A percentile compares a stretch with the other conserved stretches of the same genome.
Evolutionary conservation across 768 basidiomycete genomes (phyloP).

Genomic region (Suillus subluteus): DNA sequence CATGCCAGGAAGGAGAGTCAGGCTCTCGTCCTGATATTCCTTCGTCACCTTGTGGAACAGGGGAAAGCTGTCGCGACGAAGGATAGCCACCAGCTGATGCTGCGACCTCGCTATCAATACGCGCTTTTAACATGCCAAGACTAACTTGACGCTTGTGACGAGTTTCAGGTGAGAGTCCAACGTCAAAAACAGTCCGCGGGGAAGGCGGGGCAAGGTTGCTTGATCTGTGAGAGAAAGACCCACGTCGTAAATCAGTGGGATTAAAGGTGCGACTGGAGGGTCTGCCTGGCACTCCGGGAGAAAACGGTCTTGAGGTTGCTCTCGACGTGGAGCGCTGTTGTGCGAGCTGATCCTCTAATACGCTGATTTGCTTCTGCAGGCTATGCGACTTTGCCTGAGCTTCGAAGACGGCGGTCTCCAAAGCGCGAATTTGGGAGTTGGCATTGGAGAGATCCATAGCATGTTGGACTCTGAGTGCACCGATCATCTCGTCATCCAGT

Average conservation of each 20-base stretch:
- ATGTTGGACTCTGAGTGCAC: constrained; percentile 72
- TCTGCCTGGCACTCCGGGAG: constrained; percentile 46
- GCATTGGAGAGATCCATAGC: constrained; percentile 79
- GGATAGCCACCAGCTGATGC: constrained; percentile 43
- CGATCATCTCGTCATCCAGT: constrained; percentile 75
- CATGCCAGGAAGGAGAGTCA: constrained; percentile 26
- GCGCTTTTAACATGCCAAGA: constrained; percentile 87
- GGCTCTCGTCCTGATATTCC: constrained; percentile 26
- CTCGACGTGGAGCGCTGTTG: constrained; percentile 48
- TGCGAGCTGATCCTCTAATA: constrained; percentile 68
- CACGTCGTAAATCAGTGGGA: constrained; percentile 39
- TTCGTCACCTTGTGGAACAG: constrained; percentile 43
- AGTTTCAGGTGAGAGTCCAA: constrained; percentile 72
- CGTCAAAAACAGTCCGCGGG: constrained; percentile 66
- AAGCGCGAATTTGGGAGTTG: constrained; percentile 75
- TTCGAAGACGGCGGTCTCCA: constrained; percentile 75
- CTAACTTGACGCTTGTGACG: constrained; percentile 83
- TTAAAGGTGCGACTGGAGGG: constrained; percentile 45
- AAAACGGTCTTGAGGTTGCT: constrained; percentile 48
- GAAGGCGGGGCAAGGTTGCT: constrained; percentile 40
- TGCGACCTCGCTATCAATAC: constrained; percentile 81
- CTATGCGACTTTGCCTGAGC: constrained; percentile 70
- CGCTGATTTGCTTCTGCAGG: constrained; percentile 66
- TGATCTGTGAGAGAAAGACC: constrained; percentile 37
- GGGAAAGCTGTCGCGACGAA: constrained; percentile 58